Evolutionary conservation across 768 basidiomycete species (phyloP), one percentile per base, ranked within the genome.

Genomic region (Trametes gibbosa): DNA sequence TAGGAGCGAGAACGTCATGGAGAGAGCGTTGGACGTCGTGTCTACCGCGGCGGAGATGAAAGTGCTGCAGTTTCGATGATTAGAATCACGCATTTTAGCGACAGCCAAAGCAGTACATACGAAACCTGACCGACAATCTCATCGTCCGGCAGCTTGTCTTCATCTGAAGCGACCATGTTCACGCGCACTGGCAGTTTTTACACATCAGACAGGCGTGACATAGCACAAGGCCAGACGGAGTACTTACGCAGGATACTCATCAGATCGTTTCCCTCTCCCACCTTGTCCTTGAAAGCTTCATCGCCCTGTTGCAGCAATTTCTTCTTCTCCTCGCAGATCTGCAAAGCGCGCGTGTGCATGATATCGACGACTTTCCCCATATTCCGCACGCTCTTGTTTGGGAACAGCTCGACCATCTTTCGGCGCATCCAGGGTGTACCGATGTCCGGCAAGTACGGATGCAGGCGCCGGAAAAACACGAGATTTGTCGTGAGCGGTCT

Each of bases 271-370:
- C 68, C 69, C 46, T 66, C 63, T 5, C 63, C 63, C 5, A 65
- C 54, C 40, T 63, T 55, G n/a, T 62, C 29, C 32, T 61, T 32
- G 17, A 64, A 54, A 45, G 63, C 37, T 25, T 66, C 60, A n/a
- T 65, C 55, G 51, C 61, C 61, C 17, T 37, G 14, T 27, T 23
- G 51, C 16, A 60, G 21, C 12, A 63, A 56, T 6, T 12, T 13
- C 49, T 62, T 59, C 63, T 59, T 62, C 37, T 66, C 60, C 29
- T 72, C 61, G 34, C 72, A 73, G 10, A 82, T 74, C 5, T 34
- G 55, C 9, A 42, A 17, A 0, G 63, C 34, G 10, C 34, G 54
- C 21, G 24, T 16, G 40, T 37, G 32, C 9, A 64, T 14, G 3
- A 39, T 39, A 34, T 66, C 59, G 5, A 49, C 16, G 19, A 62